Evolutionary conservation across 331 rosid species (phyloP), one percentile per base, ranked within the genome.

Genomic region (Malus hybrid): DNA sequence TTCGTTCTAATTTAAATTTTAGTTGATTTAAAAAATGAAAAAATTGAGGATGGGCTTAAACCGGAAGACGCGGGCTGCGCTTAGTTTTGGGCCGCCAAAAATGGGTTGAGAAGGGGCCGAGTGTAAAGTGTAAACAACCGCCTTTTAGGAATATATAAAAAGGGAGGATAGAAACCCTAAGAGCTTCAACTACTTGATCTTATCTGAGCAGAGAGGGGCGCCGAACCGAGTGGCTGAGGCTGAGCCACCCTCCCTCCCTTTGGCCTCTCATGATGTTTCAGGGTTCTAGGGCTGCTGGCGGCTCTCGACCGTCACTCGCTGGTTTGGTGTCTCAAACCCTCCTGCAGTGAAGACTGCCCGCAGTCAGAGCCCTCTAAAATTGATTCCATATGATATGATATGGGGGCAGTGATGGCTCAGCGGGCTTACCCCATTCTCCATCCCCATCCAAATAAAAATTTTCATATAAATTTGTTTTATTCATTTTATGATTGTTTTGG

Each of bases 291-390:
- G 66, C 67, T 5, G 76, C 67, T 19, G 76, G 76, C 67, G 76
- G 76, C 76, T 72, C 67, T 26, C 3, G 24, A 0, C 29, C 4
- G 5, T 32, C 15, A 34, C 55, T 72, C 26, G 12, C n/a, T 34
- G 66, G 34, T 63, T 48, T 15, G 55, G 68, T 63, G 42, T 4
- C 18, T 12, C 32, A 6, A 48, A 48, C 19, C 10, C 18, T 57
- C 76, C 55, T 72, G 76, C 66, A 33, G 62, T 72, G 76, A 72
- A 22, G 76, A 72, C 67, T 57, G 76, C 76, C 76, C 67, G 76
- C 76, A 10, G 67, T 72, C 66, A 44, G 76, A 72, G 76, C 76
- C 76, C 76, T 46, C 33, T 13, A 15, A 48, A 48, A 5, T 48
- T 48, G 8, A 48, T 14, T 46, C 6, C 55, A 50, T 50, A 15